Base-by-base conservation (phyloP, 1,284 basidiomycete species). In the Apiotrichum veenhuisii region DNA sequence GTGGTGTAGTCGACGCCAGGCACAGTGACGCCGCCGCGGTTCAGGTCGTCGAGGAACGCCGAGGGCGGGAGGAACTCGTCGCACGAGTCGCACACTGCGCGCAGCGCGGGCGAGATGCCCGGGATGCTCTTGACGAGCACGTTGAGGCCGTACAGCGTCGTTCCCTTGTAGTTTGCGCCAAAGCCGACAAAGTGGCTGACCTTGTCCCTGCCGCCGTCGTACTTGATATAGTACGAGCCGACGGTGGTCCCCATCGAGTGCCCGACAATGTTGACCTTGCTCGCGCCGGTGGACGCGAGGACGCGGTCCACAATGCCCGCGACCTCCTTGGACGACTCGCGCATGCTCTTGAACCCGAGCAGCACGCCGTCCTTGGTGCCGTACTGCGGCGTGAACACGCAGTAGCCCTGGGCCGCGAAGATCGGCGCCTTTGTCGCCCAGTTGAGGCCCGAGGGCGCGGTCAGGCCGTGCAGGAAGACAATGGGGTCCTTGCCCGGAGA, bases 201-300 rank as follows among this genome's bases (percentile, higher is more conserved):
- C 5, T 18, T 18, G 8, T 34, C 36, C 30, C 25, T 36, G 40
- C 56, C 56, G 14, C 56, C 51, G 42, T 50, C 47, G 34, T 50
- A 58, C 56, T 58, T 58, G 34, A 58, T 53, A 41, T 58, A 58
- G 34, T 58, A 53, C 3, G 51, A 8, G 3, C 23, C 33, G 12
- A 53, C 51, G 2, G 47, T 45, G 8, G 56, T 58, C 15, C 56
- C 56, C 51, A 58, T 53, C 15, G 33, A 38, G 56, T 54, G 52
- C 34, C 52, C 57, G 37, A 47, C 57, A 30, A 58, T 20, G 57
- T 54, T 54, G 57, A 58, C 57, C 52, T 58, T 54, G n/a, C n/a
- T 17, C 20, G 52, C 52, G 37, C 57, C 57, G 3, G 57, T 54
- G 23, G 37, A 17, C 5, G 26, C 23, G 15, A 34, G 48, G 27